phyloP scores from a whole-genome alignment of 176 grass and related monocot species.

The Calamus simplicifolius region DNA sequence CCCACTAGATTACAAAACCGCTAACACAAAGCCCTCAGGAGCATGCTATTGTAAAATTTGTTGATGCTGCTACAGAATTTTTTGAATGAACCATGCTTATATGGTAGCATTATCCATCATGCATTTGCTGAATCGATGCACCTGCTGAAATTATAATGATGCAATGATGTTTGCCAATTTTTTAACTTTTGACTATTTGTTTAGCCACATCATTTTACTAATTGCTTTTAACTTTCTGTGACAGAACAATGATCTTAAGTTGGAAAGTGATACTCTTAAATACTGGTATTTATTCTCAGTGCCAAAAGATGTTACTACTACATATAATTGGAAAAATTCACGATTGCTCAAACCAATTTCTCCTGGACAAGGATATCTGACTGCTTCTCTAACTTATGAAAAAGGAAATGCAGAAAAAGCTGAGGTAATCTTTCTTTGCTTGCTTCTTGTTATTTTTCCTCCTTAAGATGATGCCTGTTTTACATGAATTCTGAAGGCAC shows the following conservation, averaged over 20 bases:
- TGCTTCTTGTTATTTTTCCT: no score
- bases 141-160: no score
- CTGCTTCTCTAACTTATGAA: slow-evolving; percentile 53
- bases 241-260: slow-evolving; percentile 65
- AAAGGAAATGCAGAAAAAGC: slow-evolving; percentile 34
- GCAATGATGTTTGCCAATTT: no score
- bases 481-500: no score
- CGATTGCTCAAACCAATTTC: slow-evolving; percentile 68
- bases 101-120: no score
- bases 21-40: no score
- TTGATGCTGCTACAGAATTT: no score
- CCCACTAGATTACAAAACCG: no score
- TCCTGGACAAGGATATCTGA: slow-evolving; percentile 59
- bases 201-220: background rate
- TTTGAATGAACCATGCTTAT: no score
- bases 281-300: slow-evolving; percentile 61
- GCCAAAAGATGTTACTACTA: slow-evolving; percentile 26
- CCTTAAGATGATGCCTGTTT: no score
- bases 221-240: slow-evolving; percentile 22
- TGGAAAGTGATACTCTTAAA: slow-evolving; percentile 55
- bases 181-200: background rate
- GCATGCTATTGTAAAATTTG: no score
- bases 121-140: no score
- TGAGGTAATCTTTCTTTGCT: slow-evolving; percentile 48
- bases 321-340: slow-evolving; percentile 40